phyloP scores from a whole-genome alignment of 352 stramenopile genomes.

The Pythium utonaiense region DNA sequence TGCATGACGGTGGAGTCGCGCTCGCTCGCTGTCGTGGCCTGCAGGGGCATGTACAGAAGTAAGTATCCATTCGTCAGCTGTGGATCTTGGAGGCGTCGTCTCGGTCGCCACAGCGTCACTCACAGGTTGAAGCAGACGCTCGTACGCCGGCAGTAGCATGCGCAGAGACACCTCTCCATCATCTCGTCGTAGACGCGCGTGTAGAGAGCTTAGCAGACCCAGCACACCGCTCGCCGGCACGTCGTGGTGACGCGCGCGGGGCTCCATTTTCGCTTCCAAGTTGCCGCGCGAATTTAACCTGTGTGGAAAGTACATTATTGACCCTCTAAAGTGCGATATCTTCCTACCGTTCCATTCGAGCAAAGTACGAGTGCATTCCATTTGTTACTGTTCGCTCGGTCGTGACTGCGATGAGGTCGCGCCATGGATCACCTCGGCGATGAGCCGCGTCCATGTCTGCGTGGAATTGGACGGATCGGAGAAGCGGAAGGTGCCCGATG shows the following conservation, averaged over 20 bases:
- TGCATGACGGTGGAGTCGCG: conserved; percentile 8
- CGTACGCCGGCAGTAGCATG: conserved; percentile 34
- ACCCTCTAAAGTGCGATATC: background rate
- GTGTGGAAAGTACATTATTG: background rate
- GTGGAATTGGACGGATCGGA: conserved; percentile 56
- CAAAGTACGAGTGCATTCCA: conserved; percentile 13
- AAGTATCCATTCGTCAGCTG: too few relatives aligned
- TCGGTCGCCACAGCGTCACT: conserved; percentile 6
- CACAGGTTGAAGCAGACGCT: conserved; percentile 53
- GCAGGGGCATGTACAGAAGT: too few relatives aligned
- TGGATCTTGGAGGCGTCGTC: background rate
- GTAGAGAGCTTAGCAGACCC: conserved; percentile 40
- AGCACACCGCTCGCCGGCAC: conserved; percentile 23
- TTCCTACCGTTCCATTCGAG: too few relatives aligned
- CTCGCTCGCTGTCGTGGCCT: background rate
- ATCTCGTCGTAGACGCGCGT: conserved; percentile 22
- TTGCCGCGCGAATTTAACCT: conserved; percentile 11
- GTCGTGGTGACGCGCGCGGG: background rate
- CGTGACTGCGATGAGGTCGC: conserved; percentile 18
- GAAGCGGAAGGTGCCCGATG: conserved; percentile 56
- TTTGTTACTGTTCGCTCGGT: conserved; percentile 5
- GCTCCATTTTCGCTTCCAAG: conserved; percentile 1
- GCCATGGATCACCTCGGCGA: conserved; percentile 31
- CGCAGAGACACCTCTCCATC: conserved; percentile 24
- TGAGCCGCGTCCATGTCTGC: conserved; percentile 56